phyloP scores from a whole-genome alignment of 208 protist species.

The Hexamita inflata region DNA sequence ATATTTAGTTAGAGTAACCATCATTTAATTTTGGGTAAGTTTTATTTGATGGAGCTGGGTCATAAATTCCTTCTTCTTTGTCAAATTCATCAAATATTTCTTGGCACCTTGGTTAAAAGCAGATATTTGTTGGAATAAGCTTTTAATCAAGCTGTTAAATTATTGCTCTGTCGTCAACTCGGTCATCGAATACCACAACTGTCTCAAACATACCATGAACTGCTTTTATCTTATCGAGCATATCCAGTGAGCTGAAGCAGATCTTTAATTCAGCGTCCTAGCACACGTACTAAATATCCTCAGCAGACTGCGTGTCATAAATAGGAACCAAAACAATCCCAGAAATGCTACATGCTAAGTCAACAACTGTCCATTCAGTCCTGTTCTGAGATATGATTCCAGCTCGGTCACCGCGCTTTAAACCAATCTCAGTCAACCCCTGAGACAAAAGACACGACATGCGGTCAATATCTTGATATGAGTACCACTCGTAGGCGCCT shows the following conservation, averaged over 20 bases:
- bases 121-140: background rate
- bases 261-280: background rate
- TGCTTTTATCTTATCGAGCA: background rate
- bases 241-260: background rate
- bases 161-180: background rate
- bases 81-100: background rate
- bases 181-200: conserved; percentile 18
- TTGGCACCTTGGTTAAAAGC: background rate
- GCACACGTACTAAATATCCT: conserved; percentile 12
- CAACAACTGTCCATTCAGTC: conserved; percentile 25
- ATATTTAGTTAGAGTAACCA: too few species aligned
- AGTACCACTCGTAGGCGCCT: background rate
- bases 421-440: background rate
- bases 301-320: background rate
- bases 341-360: conserved; percentile 25
- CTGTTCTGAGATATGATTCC: conserved; percentile 26
- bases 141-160: too few species aligned
- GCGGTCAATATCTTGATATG: background rate
- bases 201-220: background rate
- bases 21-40: too few species aligned
- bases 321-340: conserved; percentile 34
- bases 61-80: background rate
- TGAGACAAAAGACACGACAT: background rate
- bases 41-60: too few species aligned
- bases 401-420: conserved; percentile 23